Conservation (phyloP, 225 moss, liverwort and hornwort species). For the Bryoerythrophyllum caledonicum region DNA sequence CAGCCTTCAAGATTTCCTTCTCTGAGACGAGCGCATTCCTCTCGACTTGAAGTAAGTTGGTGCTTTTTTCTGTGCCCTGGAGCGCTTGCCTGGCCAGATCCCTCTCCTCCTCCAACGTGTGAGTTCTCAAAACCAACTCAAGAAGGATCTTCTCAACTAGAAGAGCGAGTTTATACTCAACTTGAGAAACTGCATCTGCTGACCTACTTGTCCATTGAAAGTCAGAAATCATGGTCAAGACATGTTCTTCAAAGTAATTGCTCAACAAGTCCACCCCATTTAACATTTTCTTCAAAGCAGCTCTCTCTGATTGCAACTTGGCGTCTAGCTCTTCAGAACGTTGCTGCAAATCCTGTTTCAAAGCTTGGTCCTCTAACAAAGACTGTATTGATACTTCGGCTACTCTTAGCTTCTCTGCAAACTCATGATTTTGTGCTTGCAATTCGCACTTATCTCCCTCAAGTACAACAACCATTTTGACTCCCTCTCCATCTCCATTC, state of each 20-base stretch:
- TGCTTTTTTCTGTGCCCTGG: constrained; percentile 17
- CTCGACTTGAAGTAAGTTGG: constrained; percentile 26
- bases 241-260: constrained; percentile 27
- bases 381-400: constrained; percentile 30
- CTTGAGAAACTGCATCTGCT: constrained; percentile 26
- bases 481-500: constrained; percentile 31
- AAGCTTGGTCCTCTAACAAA: constrained; percentile 18
- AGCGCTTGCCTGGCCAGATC: constrained; percentile 26
- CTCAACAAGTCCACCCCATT: constrained; percentile 27
- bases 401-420: constrained; percentile 36
- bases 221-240: constrained; percentile 28
- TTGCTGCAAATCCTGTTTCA: constrained; percentile 35
- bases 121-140: constrained; percentile 30
- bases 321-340: constrained; percentile 31
- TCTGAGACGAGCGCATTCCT: constrained; percentile 31
- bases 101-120: constrained; percentile 38
- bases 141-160: constrained; percentile 27
- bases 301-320: constrained; percentile 19
- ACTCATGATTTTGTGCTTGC: constrained; percentile 39
- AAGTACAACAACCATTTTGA: constrained; percentile 37
- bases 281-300: constrained; percentile 23
- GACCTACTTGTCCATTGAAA: constrained; percentile 22
- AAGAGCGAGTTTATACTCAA: constrained; percentile 35
- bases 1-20: constrained; percentile 30
- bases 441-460: constrained; percentile 33